Conservation (phyloP, 177 flowering plant genomes). For the Tripterygium wilfordii region DNA sequence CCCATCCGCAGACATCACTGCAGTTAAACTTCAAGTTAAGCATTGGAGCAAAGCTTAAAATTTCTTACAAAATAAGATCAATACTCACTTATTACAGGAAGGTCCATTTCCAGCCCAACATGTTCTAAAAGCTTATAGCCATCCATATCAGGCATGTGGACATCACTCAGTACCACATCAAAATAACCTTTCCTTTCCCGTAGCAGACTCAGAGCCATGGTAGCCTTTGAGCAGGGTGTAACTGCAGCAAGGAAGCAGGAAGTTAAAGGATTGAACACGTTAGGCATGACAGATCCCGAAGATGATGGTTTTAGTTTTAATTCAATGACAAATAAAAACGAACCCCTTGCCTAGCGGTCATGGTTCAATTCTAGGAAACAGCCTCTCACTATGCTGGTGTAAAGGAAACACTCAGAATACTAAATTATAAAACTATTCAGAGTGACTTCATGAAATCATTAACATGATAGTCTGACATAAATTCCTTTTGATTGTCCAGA, state of each 20-base stretch:
- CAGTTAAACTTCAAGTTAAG: constrained; percentile 14
- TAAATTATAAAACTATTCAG: too few relatives aligned
- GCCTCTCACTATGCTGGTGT: too few relatives aligned
- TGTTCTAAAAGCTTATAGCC: constrained; percentile 80
- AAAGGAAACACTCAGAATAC: too few relatives aligned
- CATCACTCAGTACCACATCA: constrained; percentile 87
- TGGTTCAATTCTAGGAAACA: too few relatives aligned
- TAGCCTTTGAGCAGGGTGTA: constrained; percentile 67
- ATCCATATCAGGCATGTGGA: constrained; percentile 96
- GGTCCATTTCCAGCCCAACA: constrained; percentile 88
- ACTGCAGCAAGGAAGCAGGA: constrained; percentile 38
- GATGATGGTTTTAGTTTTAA: too few relatives aligned
- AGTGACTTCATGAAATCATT: too few relatives aligned
- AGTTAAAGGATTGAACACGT: too few relatives aligned
- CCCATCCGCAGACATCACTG: constrained; percentile 95
- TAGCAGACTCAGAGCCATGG: constrained; percentile 57
- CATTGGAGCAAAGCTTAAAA: neutral
- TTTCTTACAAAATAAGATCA: neutral
- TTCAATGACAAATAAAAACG: too few relatives aligned
- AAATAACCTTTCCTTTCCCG: constrained; percentile 71
- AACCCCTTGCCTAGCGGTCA: too few relatives aligned
- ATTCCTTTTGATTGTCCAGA: too few relatives aligned
- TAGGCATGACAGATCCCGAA: too few relatives aligned
- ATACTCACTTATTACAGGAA: constrained; percentile 89
- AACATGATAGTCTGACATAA: too few relatives aligned